Base-by-base conservation (phyloP, 371 early-diverging fungal species). In the Mortierella sp. region DNA sequence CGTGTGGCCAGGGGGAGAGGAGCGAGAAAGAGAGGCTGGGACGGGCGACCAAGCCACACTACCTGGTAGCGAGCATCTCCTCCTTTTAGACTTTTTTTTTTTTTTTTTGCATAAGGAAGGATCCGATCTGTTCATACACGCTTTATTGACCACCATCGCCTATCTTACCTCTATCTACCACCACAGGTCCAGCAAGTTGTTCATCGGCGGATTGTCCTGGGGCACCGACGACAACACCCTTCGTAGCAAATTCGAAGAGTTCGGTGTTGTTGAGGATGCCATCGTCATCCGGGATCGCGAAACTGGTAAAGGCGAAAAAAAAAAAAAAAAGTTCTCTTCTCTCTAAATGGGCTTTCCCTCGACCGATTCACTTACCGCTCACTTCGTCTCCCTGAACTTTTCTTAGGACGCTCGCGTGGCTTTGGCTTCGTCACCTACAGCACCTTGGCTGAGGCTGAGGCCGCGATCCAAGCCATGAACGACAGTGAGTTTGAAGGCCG, bases 361-460 rank as follows among this genome's bases (percentile, higher is more conserved):
- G 45, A 46, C 44, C 56, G 30, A 30, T 48, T 59, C 37, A 46
- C 46, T 28, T 47, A 14, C 28, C 47, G n/a, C 50, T 51, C 43
- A 11, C 23, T 59, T 62, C 18, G 45, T 59, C 28, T 60, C 55
- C 62, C 56, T 51, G n/a, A n/a, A n/a, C 50, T 57, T 30, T 25
- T 59, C 56, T 26, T 47, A 77, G 91, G 88, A 64, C 87, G 90
- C 74, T 90, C 91, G 70, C 89, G 92, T 69, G 94, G 95, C 15
- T 94, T 93, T 82, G 95, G 94, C 7, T 95, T 95, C 71, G 92
- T 94, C 57, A 89, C 88, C 66, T 92, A 84, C 60, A 72, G 64
- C 52, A 81, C 59, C 60, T 65, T 79, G 26, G 81, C 75, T 21
- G 85, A 83, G 26, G 93, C 94, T 72, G 75, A 87, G 57, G 57